Evolutionary conservation across 2,329 filamentous ascomycete genomes (phyloP), one percentile per base, ranked within the genome.

Genomic region (Colletotrichum graminicola): DNA sequence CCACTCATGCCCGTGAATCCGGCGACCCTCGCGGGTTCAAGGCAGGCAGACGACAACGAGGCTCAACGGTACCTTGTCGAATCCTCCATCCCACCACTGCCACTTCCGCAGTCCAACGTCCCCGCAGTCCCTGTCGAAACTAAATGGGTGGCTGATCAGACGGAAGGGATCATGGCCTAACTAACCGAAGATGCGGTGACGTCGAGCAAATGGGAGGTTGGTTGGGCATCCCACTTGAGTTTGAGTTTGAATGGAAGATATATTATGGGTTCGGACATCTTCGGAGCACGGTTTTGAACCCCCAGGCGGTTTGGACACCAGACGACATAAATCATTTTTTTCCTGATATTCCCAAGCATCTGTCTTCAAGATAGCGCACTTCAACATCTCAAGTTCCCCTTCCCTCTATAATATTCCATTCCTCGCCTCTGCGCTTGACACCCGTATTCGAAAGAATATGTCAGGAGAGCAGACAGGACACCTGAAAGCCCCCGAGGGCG

Each of bases 101-200:
- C 57, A 26, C 39, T 66, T 61, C 56, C 51, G 55, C n/a, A 23
- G 12, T 41, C 21, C 26, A 59, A 12, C 41, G 45, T 36, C 16
- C 43, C 41, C 70, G 49, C 34, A 43, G 41, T 62, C 70, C 70
- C 23, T 72, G 70, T 72, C 66, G 61, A 69, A 72, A 72, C 66
- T 66, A 72, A 57, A 23, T 66, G 32, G 49, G 49, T 66, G 70
- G 70, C 66, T 71, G 70, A 72, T 71, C 66, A 72, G 67, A 72
- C 66, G 70, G 51, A 57, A 45, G 52, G 56, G 56, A 66, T 43
- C 55, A 72, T 62, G 70, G 66, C 66, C 70, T 65, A 54, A 65
- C 3, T 34, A 66, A 43, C 36, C n/a, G 49, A 71, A 36, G 39
- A 26, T 29, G 54, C 69, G 59, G 69, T 72, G 70, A 72, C 70